Evolutionary conservation across 2,329 filamentous ascomycete species (phyloP), one percentile per base, ranked within the genome.

Genomic region (Neonectria sp.): DNA sequence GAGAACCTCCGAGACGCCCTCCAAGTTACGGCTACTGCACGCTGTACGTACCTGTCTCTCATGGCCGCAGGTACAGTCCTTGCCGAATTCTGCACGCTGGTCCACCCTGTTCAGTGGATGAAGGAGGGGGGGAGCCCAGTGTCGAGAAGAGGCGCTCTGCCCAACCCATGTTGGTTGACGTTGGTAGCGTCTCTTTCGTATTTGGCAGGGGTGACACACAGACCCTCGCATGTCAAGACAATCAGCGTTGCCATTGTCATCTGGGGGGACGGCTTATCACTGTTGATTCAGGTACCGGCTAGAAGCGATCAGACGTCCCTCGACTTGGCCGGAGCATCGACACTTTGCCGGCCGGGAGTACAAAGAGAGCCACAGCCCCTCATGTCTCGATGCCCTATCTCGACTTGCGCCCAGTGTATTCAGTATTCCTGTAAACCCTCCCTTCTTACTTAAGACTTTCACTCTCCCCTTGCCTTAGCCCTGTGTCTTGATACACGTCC

Each of bases 191-290:
- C 66, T 63, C 67, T 67, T 68, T 61, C 59, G 60, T 64, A 65
- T 71, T 33, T 58, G 70, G 69, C 71, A 77, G 72, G 77, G 75
- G 71, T 76, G 73, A 75, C 76, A 81, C 79, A 79, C 78, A 78
- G 77, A 75, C 71, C 77, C 75, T 73, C 64, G 68, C 66, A 72
- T 55, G 65, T 75, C 73, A 63, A 80, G 75, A 80, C 77, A 80
- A 76, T 80, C 75, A 72, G 69, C 76, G 75, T 71, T 71, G 52
- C 73, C 66, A 68, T 72, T 67, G 70, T 74, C 68, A 69, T 74
- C 68, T 72, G 58, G 58, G 71, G 72, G 69, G 67, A 56, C 65
- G 57, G 61, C 55, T 67, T 71, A 73, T 76, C 72, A 75, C 66
- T 70, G 69, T 71, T 72, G 70, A 76, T 72, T 75, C 73, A 79